Evolutionary conservation across 345 rosid species (phyloP), one percentile per base, ranked within the genome.

Genomic region (Pugionium cornutum): DNA sequence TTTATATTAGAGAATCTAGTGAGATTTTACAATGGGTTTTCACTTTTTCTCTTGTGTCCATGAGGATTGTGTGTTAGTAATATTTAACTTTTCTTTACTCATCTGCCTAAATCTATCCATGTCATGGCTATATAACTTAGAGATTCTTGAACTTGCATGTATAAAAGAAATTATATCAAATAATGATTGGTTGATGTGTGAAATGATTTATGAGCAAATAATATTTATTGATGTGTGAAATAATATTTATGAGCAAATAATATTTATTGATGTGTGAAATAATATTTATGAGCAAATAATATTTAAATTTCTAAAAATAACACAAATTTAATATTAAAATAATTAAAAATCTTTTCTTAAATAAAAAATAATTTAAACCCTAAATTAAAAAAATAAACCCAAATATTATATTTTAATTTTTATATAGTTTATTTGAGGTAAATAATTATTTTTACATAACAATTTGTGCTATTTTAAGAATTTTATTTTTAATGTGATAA

Each of bases 11-110:
- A 5, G 50, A 25, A 54, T 54, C 10, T 54, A 62, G 35, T 46
- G 44, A 55, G 18, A 54, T 62, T 54, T 53, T 62, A 62, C 63
- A 36, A 28, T 46, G 34, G 34, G 2, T 53, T 29, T 68, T 58
- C 43, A 5, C 8, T 35, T 6, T 48, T 47, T 11, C 9, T 55
- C 36, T 51, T 69, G 40, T 45, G 46, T 61, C 40, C 10, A 60
- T 60, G 61, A 61, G 27, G 62, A 37, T 48, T 45, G 46, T 61
- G 41, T 53, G 32, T 35, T 45, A 35, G 49, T 62, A 54, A 62
- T 69, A 45, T 52, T 43, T 42, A 1, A 26, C 9, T n/a, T 49
- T 37, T 32, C 41, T 37, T 49, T 50, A 42, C 39, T 27, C 53
- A 52, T 61, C 51, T 31, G 18, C 18, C 18, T 18, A 18, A 41